Conservation (phyloP, 129 eudicot species). For the Cynara cardunculus region DNA sequence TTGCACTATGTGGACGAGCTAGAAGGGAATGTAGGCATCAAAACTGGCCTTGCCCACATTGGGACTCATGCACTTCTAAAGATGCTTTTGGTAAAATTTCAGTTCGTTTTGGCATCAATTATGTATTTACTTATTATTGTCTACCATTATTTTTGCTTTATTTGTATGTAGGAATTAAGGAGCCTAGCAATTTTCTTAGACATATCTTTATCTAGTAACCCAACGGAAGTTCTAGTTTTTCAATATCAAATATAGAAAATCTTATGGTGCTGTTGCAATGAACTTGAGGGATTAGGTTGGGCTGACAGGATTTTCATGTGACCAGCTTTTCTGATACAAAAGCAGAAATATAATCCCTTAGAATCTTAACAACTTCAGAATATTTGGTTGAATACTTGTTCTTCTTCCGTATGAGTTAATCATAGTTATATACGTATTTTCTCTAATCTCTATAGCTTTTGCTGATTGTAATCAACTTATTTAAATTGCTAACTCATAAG, state of each 20-base stretch:
- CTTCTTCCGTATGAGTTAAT: neutral
- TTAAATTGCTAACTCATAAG: neutral
- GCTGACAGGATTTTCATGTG: neutral
- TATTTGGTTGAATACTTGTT: neutral
- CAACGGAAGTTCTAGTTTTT: neutral
- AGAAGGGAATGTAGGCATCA: constrained; percentile 61
- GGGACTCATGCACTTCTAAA: constrained; percentile 92
- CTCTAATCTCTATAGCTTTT: neutral
- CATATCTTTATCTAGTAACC: neutral
- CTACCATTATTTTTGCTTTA: neutral
- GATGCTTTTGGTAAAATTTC: constrained; percentile 73
- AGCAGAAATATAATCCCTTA: neutral
- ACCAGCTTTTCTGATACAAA: neutral
- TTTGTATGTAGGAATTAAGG: constrained; percentile 3
- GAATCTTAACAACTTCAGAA: neutral
- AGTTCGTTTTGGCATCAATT: neutral
- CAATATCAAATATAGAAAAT: neutral
- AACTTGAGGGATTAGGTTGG: neutral
- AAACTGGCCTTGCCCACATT: constrained; percentile 83
- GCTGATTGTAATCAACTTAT: neutral
- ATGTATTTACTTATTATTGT: neutral
- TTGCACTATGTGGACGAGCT: constrained; percentile 67
- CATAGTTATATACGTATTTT: neutral
- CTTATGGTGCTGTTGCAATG: neutral
- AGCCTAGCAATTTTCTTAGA: neutral